These are phyloP conservation scores for Phytopythium kandeliae DNA, from an alignment of 352 stramenopile genomes.

Conservation along the genomic window DNA sequence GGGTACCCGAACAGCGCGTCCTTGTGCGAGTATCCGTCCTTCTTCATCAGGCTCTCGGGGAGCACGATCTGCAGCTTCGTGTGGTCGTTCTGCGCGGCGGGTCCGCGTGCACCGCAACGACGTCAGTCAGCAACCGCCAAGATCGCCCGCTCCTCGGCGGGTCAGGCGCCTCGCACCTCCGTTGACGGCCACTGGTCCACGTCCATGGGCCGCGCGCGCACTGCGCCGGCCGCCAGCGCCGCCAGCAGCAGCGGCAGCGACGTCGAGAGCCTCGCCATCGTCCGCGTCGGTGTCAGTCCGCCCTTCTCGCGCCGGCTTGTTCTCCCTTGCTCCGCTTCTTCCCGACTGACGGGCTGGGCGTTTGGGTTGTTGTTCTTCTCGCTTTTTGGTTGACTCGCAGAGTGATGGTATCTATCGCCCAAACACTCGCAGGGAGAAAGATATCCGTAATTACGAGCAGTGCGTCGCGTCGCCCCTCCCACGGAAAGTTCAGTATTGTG, in stretches of 20 bases:
- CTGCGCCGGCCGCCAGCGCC: slow-evolving; percentile 14
- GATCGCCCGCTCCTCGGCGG: slow-evolving; percentile 9
- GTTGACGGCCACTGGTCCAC: slow-evolving; percentile 79
- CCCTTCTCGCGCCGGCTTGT: not conserved
- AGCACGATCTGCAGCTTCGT: slow-evolving; percentile 88
- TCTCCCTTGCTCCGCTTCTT: slow-evolving; percentile 1
- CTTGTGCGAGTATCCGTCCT: slow-evolving; percentile 94
- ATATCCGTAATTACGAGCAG: not conserved
- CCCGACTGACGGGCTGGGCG: slow-evolving; percentile 5
- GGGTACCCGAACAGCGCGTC: slow-evolving; percentile 96
- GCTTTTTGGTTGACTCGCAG: slow-evolving; percentile 13
- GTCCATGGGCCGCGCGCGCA: slow-evolving; percentile 52
- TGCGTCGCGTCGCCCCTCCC: slow-evolving; percentile 1
- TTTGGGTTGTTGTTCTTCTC: slow-evolving; percentile 1
- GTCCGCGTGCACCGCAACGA: no score
- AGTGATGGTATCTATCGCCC: no score
- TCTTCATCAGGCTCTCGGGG: slow-evolving; percentile 84
- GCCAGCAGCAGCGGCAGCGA: slow-evolving; percentile 15
- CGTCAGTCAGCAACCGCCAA: no score
- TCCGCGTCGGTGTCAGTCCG: not conserved
- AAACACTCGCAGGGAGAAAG: no score
- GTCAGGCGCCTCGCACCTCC: slow-evolving; percentile 36
- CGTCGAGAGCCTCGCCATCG: slow-evolving; percentile 1
- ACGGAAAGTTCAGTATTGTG: not conserved
- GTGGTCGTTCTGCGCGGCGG: slow-evolving; percentile 72